Evolutionary conservation across 2,329 filamentous ascomycete species (phyloP), one percentile per base, ranked within the genome.

Genomic region (Thelonectria discophora): DNA sequence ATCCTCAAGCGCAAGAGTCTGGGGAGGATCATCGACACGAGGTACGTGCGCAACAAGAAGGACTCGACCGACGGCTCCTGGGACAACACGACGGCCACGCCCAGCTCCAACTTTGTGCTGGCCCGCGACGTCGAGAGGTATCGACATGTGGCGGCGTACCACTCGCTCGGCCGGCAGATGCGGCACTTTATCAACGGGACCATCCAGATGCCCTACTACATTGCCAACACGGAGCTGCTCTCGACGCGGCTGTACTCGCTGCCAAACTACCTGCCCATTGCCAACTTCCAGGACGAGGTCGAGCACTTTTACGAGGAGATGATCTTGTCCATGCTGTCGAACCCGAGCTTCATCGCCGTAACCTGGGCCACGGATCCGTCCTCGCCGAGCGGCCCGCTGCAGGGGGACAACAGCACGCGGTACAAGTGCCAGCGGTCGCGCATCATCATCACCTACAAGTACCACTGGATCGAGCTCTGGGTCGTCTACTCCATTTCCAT

Each of bases 261-360:
- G n/a, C 69, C 60, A 17, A 70, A 72, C 32, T 70, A 69, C 34
- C 24, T 72, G 0, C 63, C 69, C 4, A 47, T 68, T 4, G 17
- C 50, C 3, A 45, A 72, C 32, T 72, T 72, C 5, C 39, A 46
- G 5, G 43, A 55, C 0, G 63, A 70, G 49, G 8, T 72, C 2
- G 68, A 70, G 18, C 55, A 59, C n/a, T 67, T 72, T 7, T 70
- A 72, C 7, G 69, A 72, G n/a, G 69, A 72, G 8, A 70, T 72
- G 11, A 17, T 72, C 1, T 6, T 72, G 6, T 72, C 69, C 2
- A 62, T 72, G 45, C 52, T 72, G 24, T 72, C 69, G 0, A 64
- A 72, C 48, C 69, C 69, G 11, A 68, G 70, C 39, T 67, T 72
- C 58, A 60, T 71, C 17, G 57, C 53, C 9, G 69, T 72, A 1